A percentile compares a stretch with the other conserved stretches of the same genome.
Evolutionary conservation across 2,329 filamentous ascomycete genomes (phyloP).

Genomic region (Myriosclerotinia scirpicola): DNA sequence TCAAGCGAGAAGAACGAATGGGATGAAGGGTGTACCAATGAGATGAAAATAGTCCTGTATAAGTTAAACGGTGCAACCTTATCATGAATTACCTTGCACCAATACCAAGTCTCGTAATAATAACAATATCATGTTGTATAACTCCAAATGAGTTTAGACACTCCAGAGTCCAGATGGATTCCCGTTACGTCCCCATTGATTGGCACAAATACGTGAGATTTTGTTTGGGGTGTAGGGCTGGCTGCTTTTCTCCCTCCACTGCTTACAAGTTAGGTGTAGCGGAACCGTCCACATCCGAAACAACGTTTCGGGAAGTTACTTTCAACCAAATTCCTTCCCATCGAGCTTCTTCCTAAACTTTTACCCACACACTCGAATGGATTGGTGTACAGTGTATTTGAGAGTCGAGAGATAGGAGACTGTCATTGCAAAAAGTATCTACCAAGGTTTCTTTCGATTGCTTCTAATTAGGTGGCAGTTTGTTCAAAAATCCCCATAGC

Average conservation of each 20-base stretch:
- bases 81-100: too few species aligned
- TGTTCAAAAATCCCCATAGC: too few species aligned
- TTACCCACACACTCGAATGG: not conserved
- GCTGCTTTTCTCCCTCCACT: too few species aligned
- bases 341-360: not conserved
- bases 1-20: constrained; percentile 1
- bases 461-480: not conserved
- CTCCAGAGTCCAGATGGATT: too few species aligned
- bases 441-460: not conserved
- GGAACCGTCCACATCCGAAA: not conserved
- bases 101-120: too few species aligned
- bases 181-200: too few species aligned
- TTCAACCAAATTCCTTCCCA: not conserved
- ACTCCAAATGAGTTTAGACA: too few species aligned
- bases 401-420: not conserved
- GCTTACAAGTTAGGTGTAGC: too few species aligned
- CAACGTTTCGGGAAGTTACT: not conserved
- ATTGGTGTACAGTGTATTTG: not conserved
- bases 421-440: not conserved
- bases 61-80: too few species aligned
- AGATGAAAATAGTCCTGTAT: not conserved
- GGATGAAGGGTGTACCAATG: not conserved
- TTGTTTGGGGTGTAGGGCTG: too few species aligned
- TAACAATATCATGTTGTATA: too few species aligned
- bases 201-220: too few species aligned